Evolutionary conservation across 768 basidiomycete genomes (phyloP).

Genomic region (Fistulinella prunicolor): DNA sequence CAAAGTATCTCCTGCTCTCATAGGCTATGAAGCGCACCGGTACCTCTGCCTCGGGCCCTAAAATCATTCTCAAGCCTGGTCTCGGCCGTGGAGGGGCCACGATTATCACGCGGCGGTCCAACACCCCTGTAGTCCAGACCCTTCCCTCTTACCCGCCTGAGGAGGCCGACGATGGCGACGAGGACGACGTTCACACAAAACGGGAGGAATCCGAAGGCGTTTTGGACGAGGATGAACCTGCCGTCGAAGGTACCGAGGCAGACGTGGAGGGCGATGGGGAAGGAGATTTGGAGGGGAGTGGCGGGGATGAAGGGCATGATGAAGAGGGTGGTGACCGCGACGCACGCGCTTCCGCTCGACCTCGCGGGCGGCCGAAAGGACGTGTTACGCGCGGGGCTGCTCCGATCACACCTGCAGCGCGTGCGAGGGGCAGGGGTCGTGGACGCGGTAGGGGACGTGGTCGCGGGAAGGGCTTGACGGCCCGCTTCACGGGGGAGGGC

Average conservation of each 20-base stretch:
- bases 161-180: constrained; percentile 22
- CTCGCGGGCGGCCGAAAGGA: constrained; percentile 39
- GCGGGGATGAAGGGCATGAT: constrained; percentile 28
- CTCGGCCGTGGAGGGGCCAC: constrained; percentile 27
- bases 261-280: constrained; percentile 29
- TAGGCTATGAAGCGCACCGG: constrained; percentile 22
- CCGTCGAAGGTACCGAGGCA: constrained; percentile 23
- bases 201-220: constrained; percentile 31
- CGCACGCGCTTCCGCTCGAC: constrained; percentile 28
- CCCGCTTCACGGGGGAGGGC: constrained; percentile 31
- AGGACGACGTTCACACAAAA: constrained; percentile 27
- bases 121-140: constrained; percentile 19
- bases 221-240: constrained; percentile 32
- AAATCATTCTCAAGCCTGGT: constrained; percentile 43
- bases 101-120: constrained; percentile 25
- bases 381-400: constrained; percentile 35
- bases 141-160: constrained; percentile 19
- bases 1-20: too few relatives aligned
- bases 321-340: constrained; percentile 37
- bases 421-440: constrained; percentile 34
- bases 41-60: constrained; percentile 25
- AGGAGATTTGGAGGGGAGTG: constrained; percentile 32
- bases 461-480: constrained; percentile 32
- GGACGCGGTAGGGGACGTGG: constrained; percentile 44
- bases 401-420: constrained; percentile 29